phyloP scores from a whole-genome alignment of 331 rosid species.

The Malus hybrid region DNA sequence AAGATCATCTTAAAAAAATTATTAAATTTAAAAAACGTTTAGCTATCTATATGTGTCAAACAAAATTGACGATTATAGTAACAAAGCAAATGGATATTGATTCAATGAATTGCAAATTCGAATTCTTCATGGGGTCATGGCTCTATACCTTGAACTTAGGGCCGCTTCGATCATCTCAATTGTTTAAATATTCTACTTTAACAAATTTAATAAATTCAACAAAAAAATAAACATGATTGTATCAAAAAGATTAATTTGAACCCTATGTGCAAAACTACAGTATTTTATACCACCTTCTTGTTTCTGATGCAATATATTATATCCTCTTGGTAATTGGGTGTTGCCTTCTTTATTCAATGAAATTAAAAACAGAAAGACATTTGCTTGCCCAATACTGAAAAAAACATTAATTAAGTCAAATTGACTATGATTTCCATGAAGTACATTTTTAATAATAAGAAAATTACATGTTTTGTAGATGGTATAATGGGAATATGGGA shows the following conservation, averaged over 20 bases:
- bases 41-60: no score
- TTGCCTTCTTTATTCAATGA: background rate
- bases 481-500: constrained; percentile 30
- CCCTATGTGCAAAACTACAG: constrained; percentile 19
- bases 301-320: constrained; percentile 35
- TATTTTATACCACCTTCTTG: constrained; percentile 15
- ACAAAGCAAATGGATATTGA: background rate
- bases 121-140: background rate
- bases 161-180: background rate
- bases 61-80: no score
- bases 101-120: background rate
- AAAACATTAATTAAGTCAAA: background rate
- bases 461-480: background rate
- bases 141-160: background rate
- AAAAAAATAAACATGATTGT: constrained; percentile 20
- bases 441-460: background rate
- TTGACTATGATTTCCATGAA: constrained; percentile 1
- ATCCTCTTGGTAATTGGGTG: background rate
- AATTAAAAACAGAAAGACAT: background rate
- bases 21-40: no score
- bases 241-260: constrained; percentile 44
- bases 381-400: background rate
- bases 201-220: no score
- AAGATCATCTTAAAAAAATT: no score
- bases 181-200: background rate